These are phyloP conservation scores for Thalassiosira sp. DNA, from an alignment of 352 stramenopile species.

Conservation along the genomic window DNA sequence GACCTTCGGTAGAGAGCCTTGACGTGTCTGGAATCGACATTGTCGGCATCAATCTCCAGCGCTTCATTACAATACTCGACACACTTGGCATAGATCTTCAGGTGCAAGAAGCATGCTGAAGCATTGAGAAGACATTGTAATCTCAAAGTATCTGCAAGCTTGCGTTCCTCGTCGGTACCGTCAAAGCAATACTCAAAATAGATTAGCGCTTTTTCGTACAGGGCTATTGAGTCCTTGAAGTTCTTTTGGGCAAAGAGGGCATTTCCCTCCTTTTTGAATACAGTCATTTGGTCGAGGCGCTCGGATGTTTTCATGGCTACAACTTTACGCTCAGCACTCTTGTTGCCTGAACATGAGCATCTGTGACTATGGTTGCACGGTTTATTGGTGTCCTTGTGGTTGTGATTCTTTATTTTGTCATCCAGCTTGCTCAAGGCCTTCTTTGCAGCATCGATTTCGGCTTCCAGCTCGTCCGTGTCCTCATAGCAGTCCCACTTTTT, in stretches of 20 bases:
- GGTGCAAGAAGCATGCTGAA: slow-evolving; percentile 24
- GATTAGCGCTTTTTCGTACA: slow-evolving; percentile 43
- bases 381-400: background rate
- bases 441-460: slow-evolving; percentile 14
- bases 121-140: slow-evolving; percentile 41
- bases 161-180: slow-evolving; percentile 5
- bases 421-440: slow-evolving; percentile 11
- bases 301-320: slow-evolving; percentile 28
- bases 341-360: slow-evolving; percentile 28
- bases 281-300: slow-evolving; percentile 31
- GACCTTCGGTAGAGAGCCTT: slow-evolving; percentile 90
- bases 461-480: slow-evolving; percentile 26
- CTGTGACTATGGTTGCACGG: slow-evolving; percentile 2
- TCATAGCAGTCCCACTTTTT: slow-evolving; percentile 19
- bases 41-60: slow-evolving; percentile 29
- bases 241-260: slow-evolving; percentile 18
- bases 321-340: slow-evolving; percentile 29
- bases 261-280: slow-evolving; percentile 39
- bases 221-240: slow-evolving; percentile 7
- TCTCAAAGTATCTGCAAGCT: slow-evolving; percentile 22
- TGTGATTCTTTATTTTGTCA: slow-evolving; percentile 20
- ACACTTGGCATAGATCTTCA: slow-evolving; percentile 21
- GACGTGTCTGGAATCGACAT: slow-evolving; percentile 74
- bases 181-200: slow-evolving; percentile 54
- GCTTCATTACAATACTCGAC: slow-evolving; percentile 34